phyloP scores from a whole-genome alignment of 768 basidiomycete species.

The Arthromyces matolae region DNA sequence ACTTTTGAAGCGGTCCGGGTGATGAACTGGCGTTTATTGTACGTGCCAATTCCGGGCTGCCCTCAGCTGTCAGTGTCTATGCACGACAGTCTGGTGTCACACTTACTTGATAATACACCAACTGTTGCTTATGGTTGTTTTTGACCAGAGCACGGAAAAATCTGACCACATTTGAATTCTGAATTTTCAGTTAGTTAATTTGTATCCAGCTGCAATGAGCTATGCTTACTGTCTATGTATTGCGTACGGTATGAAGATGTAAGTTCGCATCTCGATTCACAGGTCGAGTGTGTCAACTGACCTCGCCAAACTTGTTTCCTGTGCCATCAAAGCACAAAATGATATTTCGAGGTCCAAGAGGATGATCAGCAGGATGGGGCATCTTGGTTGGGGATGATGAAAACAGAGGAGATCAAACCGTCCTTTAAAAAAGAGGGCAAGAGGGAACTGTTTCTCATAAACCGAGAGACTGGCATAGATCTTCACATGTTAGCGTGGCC shows the following conservation, averaged over 20 bases:
- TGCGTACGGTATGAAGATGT: background rate
- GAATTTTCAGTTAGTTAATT: background rate
- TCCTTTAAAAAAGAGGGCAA: background rate
- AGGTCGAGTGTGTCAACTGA: conserved; percentile 2
- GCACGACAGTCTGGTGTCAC: background rate
- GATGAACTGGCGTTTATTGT: conserved; percentile 20
- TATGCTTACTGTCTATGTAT: conserved; percentile 6
- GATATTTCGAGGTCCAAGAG: conserved; percentile 11
- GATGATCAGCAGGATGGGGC: background rate
- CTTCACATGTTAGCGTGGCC: too few relatives aligned
- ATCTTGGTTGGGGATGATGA: background rate
- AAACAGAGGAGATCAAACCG: background rate
- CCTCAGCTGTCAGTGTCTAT: background rate
- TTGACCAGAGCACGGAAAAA: conserved; percentile 18
- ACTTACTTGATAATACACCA: conserved; percentile 20
- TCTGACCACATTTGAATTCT: conserved; percentile 21
- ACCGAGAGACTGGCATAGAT: too few relatives aligned
- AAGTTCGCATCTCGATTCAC: too few relatives aligned
- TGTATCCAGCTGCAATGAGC: background rate
- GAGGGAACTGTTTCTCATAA: too few relatives aligned
- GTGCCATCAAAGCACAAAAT: conserved; percentile 29
- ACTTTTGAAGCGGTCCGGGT: conserved; percentile 16
- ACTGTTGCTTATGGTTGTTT: conserved; percentile 12
- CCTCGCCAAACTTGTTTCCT: conserved; percentile 28
- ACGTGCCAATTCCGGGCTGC: conserved; percentile 25